Evolutionary conservation across 257 asterid species (phyloP).

Genomic region (Solanum arcanum): DNA sequence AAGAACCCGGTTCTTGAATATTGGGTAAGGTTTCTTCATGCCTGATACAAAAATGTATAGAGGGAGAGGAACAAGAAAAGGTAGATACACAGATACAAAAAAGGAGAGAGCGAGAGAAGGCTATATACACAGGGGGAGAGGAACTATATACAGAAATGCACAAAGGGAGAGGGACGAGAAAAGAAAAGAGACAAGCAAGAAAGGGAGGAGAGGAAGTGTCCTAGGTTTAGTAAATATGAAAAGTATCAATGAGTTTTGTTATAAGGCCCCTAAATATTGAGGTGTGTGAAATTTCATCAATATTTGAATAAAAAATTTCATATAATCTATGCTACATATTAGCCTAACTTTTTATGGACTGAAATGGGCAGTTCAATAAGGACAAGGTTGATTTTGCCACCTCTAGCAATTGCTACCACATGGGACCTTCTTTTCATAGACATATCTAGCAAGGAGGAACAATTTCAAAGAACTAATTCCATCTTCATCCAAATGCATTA

Average conservation of each 20-base stretch:
- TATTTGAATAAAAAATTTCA: too few species aligned
- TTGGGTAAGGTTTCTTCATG: too few species aligned
- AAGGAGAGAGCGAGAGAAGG: neutral
- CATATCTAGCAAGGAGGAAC: neutral
- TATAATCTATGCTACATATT: too few species aligned
- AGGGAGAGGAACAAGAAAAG: neutral
- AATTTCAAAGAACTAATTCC: neutral
- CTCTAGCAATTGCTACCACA: too few species aligned
- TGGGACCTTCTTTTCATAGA: neutral
- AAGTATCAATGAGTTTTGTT: neutral
- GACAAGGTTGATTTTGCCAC: too few species aligned
- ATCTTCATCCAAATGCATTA: neutral
- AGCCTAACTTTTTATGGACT: too few species aligned
- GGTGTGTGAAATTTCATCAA: too few species aligned
- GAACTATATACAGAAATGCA: neutral
- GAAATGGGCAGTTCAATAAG: too few species aligned
- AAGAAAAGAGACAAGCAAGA: neutral
- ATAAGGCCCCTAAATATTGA: neutral
- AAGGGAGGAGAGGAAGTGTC: neutral
- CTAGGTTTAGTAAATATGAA: neutral
- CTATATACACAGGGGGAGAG: neutral
- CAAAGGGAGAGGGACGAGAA: neutral
- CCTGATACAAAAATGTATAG: neutral
- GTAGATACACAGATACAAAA: neutral
- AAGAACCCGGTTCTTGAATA: too few species aligned